These are phyloP conservation scores for Trematosphaeria pertusa DNA, from an alignment of 2,329 filamentous ascomycete species.

Conservation along the genomic window DNA sequence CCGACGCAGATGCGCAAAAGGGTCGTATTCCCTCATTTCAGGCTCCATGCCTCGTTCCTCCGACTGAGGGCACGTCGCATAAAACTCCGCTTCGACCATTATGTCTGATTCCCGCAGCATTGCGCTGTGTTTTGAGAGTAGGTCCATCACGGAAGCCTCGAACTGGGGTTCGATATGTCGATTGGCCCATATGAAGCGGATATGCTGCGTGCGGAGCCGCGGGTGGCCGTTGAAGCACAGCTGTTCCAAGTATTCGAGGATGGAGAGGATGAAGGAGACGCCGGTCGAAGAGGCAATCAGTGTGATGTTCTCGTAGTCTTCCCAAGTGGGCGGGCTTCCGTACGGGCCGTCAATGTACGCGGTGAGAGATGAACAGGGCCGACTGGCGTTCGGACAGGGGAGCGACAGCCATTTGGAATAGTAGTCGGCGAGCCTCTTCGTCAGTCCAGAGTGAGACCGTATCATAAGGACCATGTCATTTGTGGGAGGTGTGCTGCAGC, in stretches of 20 bases:
- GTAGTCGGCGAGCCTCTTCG: constrained; percentile 28
- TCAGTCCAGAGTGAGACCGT: constrained; percentile 28
- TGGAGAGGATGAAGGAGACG: constrained; percentile 31
- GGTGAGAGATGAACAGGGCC: constrained; percentile 20
- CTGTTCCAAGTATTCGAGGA: constrained; percentile 34
- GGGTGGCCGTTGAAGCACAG: constrained; percentile 15
- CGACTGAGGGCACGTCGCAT: constrained; percentile 26
- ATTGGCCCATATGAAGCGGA: constrained; percentile 31
- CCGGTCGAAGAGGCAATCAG: constrained; percentile 34
- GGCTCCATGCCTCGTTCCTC: not conserved
- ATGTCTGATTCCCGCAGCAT: constrained; percentile 26
- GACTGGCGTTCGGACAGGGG: constrained; percentile 36
- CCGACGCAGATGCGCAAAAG: constrained; percentile 32
- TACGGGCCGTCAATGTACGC: constrained; percentile 39
- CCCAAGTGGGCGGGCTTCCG: constrained; percentile 31
- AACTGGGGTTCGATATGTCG: constrained; percentile 36
- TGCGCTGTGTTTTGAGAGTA: constrained; percentile 19
- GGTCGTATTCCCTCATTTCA: constrained; percentile 20
- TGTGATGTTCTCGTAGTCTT: constrained; percentile 28
- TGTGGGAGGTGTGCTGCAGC: not conserved
- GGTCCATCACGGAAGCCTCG: constrained; percentile 24
- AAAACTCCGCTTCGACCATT: constrained; percentile 21
- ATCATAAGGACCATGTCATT: constrained; percentile 36
- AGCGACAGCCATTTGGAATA: constrained; percentile 30
- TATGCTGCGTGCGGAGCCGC: constrained; percentile 13